A percentile compares a stretch with the other conserved stretches of the same genome.
These are phyloP conservation scores for Epipyxis sp. DNA, from an alignment of 108 stramenopile genomes.

Conservation along the genomic window DNA sequence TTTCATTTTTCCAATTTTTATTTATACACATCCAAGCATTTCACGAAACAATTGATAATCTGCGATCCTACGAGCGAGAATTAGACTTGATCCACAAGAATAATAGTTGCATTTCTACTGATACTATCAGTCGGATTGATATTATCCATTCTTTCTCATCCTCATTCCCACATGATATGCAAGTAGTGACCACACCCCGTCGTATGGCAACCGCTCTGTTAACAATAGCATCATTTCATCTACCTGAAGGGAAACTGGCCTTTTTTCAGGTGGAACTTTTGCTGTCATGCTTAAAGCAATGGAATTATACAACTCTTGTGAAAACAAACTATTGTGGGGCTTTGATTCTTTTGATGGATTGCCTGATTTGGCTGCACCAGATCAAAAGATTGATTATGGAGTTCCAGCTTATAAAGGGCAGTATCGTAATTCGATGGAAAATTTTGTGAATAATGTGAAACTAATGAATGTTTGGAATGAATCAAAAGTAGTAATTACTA, in stretches of 20 bases:
- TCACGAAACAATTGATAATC: no score
- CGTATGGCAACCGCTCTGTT: neutral
- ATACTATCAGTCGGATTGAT: no score
- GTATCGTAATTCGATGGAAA: neutral
- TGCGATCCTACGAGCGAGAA: no score
- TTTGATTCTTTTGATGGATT: slow-evolving; percentile 24
- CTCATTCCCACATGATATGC: no score
- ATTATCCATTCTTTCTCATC: no score
- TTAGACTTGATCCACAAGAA: no score
- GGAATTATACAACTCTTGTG: neutral
- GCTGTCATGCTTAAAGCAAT: slow-evolving; percentile 7
- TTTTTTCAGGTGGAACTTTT: neutral
- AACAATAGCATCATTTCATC: neutral
- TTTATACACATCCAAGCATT: no score
- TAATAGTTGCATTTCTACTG: no score
- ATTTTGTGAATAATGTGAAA: neutral
- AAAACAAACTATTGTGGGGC: neutral
- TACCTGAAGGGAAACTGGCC: slow-evolving; percentile 13
- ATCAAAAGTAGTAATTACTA: neutral
- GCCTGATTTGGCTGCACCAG: no score
- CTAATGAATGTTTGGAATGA: neutral
- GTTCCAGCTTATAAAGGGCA: neutral
- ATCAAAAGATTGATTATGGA: neutral
- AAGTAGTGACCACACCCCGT: neutral
- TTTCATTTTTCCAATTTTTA: no score